Conservation (phyloP, 257 asterid species). For the Haberlea rhodopensis region DNA sequence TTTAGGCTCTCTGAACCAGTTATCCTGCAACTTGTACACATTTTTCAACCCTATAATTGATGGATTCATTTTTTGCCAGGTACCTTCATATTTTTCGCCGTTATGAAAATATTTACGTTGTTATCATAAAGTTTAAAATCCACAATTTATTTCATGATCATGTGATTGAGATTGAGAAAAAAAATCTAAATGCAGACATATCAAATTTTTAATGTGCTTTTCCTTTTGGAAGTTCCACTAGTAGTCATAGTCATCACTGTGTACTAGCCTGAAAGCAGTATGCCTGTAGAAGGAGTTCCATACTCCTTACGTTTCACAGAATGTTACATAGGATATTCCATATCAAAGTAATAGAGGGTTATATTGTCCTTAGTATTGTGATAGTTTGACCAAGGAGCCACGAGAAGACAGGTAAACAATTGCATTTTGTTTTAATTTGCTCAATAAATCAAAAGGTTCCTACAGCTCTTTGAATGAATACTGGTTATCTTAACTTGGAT, state of each 20-base stretch:
- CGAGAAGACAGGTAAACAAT: slow-evolving; percentile 9
- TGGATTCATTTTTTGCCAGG: slow-evolving; percentile 70
- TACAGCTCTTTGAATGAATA: slow-evolving; percentile 15
- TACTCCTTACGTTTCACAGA: background rate
- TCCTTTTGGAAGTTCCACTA: slow-evolving; percentile 8
- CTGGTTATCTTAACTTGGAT: slow-evolving; percentile 11
- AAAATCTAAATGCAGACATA: background rate
- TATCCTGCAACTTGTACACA: slow-evolving; percentile 66
- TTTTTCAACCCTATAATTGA: slow-evolving; percentile 57
- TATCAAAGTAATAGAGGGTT: slow-evolving; percentile 1
- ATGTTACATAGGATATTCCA: background rate
- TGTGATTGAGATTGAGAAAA: slow-evolving; percentile 6
- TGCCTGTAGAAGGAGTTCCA: slow-evolving; percentile 3
- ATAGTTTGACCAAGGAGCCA: slow-evolving; percentile 4
- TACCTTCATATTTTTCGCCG: slow-evolving; percentile 29
- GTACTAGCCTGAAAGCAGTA: background rate
- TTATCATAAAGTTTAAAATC: background rate
- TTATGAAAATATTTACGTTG: slow-evolving; percentile 12
- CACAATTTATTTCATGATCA: too few relatives aligned
- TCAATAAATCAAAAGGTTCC: background rate
- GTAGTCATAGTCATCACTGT: background rate
- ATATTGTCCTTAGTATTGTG: background rate
- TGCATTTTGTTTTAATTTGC: slow-evolving; percentile 15
- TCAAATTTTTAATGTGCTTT: slow-evolving; percentile 15
- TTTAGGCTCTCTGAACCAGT: slow-evolving; percentile 48